A percentile compares a stretch with the other conserved stretches of the same genome.
These are phyloP conservation scores for Ascochyta clinopodiicola DNA, from an alignment of 2,329 filamentous ascomycete genomes.

Conservation along the genomic window DNA sequence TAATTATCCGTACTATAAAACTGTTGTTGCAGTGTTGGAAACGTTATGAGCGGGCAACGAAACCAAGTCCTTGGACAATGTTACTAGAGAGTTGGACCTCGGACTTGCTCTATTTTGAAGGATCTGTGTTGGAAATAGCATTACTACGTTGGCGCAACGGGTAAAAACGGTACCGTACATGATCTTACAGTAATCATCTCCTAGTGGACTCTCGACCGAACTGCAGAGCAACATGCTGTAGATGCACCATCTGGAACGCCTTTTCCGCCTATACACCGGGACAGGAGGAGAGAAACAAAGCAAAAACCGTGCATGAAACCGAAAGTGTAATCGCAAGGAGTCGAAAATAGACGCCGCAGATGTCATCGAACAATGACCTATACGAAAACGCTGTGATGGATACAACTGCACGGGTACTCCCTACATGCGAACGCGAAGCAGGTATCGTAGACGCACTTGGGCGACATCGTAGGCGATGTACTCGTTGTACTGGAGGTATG, in stretches of 20 bases:
- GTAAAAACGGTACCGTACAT: background rate
- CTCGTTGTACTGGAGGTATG: conserved; percentile 71
- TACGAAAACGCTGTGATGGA: background rate
- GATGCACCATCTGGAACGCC: background rate
- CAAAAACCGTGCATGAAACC: background rate
- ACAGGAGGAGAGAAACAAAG: background rate
- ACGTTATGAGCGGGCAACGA: background rate
- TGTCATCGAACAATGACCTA: background rate
- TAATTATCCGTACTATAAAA: conserved; percentile 7
- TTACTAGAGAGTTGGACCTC: conserved; percentile 3
- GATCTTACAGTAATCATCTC: background rate
- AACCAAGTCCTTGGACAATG: background rate
- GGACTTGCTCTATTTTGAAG: conserved; percentile 12
- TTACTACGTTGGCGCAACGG: background rate
- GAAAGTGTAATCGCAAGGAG: too few species aligned
- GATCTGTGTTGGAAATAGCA: background rate
- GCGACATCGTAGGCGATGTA: conserved; percentile 74
- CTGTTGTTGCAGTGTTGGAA: background rate
- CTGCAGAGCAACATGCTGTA: background rate
- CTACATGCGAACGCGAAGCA: conserved; percentile 63
- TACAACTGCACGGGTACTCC: background rate
- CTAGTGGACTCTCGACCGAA: background rate
- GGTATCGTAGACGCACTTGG: conserved; percentile 73
- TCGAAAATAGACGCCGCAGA: background rate
- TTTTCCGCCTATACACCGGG: background rate